phyloP scores from a whole-genome alignment of 768 basidiomycete species.

The Boletus speciosus region DNA sequence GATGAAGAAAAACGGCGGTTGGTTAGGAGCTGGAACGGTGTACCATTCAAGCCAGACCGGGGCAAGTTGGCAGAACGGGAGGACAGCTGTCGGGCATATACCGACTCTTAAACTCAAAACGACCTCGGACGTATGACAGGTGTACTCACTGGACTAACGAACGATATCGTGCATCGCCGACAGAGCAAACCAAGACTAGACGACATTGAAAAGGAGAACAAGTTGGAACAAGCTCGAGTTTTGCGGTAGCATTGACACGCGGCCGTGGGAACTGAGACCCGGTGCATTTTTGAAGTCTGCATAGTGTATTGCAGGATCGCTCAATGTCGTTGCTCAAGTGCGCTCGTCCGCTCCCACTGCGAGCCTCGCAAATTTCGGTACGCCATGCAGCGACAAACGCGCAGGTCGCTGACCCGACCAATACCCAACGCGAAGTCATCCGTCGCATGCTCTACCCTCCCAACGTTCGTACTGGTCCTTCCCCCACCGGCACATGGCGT shows the following conservation, averaged over 20 bases:
- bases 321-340: slow-evolving; percentile 42
- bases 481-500: slow-evolving; percentile 82
- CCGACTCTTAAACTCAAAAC: not conserved
- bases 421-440: slow-evolving; percentile 68
- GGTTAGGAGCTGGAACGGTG: not conserved
- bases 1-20: slow-evolving; percentile 50
- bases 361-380: slow-evolving; percentile 33
- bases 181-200: slow-evolving; percentile 22
- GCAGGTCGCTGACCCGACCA: slow-evolving; percentile 32
- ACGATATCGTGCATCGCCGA: slow-evolving; percentile 22
- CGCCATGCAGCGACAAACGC: slow-evolving; percentile 40
- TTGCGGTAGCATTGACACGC: not conserved
- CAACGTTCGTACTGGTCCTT: slow-evolving; percentile 63
- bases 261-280: slow-evolving; percentile 23
- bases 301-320: not conserved
- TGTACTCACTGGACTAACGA: slow-evolving; percentile 17
- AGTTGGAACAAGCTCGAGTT: not conserved
- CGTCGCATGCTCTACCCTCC: slow-evolving; percentile 79
- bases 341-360: slow-evolving; percentile 33
- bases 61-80: slow-evolving; percentile 18
- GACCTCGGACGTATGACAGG: not conserved
- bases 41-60: not conserved
- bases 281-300: not conserved
- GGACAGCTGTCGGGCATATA: slow-evolving; percentile 36
- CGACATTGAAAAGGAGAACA: slow-evolving; percentile 14